phyloP scores from a whole-genome alignment of 2,329 filamentous ascomycete genomes.

The Penicillium capsulatum region DNA sequence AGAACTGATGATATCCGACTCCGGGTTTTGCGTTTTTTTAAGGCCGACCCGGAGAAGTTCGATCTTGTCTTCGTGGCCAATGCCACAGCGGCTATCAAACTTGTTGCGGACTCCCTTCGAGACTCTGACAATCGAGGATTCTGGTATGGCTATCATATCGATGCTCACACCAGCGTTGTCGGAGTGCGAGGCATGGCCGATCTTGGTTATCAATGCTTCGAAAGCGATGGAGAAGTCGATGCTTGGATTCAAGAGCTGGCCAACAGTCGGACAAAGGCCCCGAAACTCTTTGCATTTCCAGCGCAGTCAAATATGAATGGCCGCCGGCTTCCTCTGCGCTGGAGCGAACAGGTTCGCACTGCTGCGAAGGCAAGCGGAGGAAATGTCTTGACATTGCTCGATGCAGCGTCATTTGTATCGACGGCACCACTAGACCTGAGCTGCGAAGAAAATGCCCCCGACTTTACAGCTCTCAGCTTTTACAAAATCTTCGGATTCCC shows the following conservation, averaged over 20 bases:
- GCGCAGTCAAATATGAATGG: conserved; percentile 94
- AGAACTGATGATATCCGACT: conserved; percentile 73
- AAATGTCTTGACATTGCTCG: conserved; percentile 65
- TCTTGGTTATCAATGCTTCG: conserved; percentile 60
- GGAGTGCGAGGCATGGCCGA: conserved; percentile 70
- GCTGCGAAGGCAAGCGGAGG: conserved; percentile 21
- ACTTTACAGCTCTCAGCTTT: conserved; percentile 83
- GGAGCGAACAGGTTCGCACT: conserved; percentile 54
- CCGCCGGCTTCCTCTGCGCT: conserved; percentile 65
- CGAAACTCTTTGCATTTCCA: conserved; percentile 69
- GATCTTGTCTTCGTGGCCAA: conserved; percentile 91
- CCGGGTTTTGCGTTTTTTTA: conserved; percentile 69
- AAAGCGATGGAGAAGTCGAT: conserved; percentile 58
- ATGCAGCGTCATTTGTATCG: conserved; percentile 76
- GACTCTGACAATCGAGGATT: conserved; percentile 63
- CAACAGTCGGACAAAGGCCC: conserved; percentile 14
- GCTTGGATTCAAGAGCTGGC: conserved; percentile 55
- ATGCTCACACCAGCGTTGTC: conserved; percentile 81
- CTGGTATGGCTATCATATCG: conserved; percentile 75
- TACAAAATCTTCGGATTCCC: conserved; percentile 99
- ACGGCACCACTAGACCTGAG: conserved; percentile 72
- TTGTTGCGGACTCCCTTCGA: conserved; percentile 74
- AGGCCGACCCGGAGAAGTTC: conserved; percentile 74
- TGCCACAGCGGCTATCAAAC: conserved; percentile 83
- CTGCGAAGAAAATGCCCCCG: conserved; percentile 57